Base-by-base conservation (phyloP, 495 filamentous ascomycete genomes). In the Aspergillus baeticus region DNA sequence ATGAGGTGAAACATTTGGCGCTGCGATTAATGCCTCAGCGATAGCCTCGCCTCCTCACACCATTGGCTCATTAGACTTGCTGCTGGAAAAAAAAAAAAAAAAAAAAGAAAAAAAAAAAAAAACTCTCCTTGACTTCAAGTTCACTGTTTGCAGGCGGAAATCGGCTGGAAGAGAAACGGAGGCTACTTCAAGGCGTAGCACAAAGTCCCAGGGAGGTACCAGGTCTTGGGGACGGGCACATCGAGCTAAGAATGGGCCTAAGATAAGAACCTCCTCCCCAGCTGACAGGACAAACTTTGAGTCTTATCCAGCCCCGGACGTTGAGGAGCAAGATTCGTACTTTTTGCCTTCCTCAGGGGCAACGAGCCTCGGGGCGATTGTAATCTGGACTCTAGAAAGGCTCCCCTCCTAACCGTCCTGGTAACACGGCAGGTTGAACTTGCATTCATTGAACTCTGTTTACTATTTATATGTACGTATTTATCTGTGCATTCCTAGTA, bases 381-480 rank as follows among this genome's bases (percentile, higher is more conserved):
- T 8, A 8, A 47, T 47, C 14, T 47, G 44, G 44, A 48, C 29
- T 29, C 8, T 29, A 4, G 26, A 4, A n/a, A n/a, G n/a, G n/a
- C n/a, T n/a, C n/a, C 8, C 4, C 3, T 8, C 26, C n/a, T 11
- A 41, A 11, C 18, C 17, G 14, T 29, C 34, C 35, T 51, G 14
- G 50, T 52, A 42, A 52, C 50, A 52, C 50, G 10, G 34, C 47
- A 50, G 29, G 17, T 50, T 21, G 33, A 22, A 50, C 35, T 50
- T 50, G 31, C 47, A 50, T 37, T 37, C 47, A 39, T 52, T 52
- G 50, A 52, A 52, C 43, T 47, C 15, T 45, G 42, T 54, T 37
- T 43, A 35, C 15, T 45, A 31, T 54, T 37, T 43, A 35, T 36
- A 5, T 21, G 5, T 42, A 34, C 41, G 23, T 36, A 23, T 41